Base-by-base conservation (phyloP, 345 rosid species). In the Arabidopsis arenosa region DNA sequence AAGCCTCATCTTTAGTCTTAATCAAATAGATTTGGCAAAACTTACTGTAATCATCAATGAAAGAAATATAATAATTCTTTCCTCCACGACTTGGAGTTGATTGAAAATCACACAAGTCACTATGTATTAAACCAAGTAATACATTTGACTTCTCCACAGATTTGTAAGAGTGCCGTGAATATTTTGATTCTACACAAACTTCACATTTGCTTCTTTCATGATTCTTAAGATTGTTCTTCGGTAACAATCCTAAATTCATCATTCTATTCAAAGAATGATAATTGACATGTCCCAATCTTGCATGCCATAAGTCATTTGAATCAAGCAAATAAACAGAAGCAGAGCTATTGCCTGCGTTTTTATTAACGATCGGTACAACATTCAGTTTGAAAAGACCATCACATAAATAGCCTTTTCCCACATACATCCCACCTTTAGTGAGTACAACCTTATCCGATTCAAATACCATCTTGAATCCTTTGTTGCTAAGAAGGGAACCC, bases 91-190 rank as follows among this genome's bases (percentile, higher is more conserved):
- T 4, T 28, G 41, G 32, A 48, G 3, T 33, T 11, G 56, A 9
- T 33, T 35, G 32, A 48, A 49, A 51, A 32, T 49, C 70, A 66
- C 39, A 64, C 1, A 48, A 5, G 5, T 65, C 69, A 44, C n/a
- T 14, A 32, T 47, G 4, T 33, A 66, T 48, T 0, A 32, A 49
- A 5, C 58, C 58, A 51, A 49, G 58, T 44, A 66, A 10, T 0
- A 9, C 58, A 2, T 47, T 47, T 48, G 58, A 47, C 1, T 44
- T 30, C 28, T 44, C 39, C 1, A 63, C 14, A 7, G 0, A 26
- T 63, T 30, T 43, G 14, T 43, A 52, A 66, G 28, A 5, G 0
- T 67, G 14, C 0, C 61, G 0, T 21, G 49, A 18, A 37, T 35
- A 49, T 0, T 51, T 47, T 51, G 15, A 36, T 51, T 66, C 7